Percentiles rank a stretch among this genome's conserved stretches.
Conservation (phyloP, 1,284 basidiomycete genomes). For the Phellinidium pouzarii region DNA sequence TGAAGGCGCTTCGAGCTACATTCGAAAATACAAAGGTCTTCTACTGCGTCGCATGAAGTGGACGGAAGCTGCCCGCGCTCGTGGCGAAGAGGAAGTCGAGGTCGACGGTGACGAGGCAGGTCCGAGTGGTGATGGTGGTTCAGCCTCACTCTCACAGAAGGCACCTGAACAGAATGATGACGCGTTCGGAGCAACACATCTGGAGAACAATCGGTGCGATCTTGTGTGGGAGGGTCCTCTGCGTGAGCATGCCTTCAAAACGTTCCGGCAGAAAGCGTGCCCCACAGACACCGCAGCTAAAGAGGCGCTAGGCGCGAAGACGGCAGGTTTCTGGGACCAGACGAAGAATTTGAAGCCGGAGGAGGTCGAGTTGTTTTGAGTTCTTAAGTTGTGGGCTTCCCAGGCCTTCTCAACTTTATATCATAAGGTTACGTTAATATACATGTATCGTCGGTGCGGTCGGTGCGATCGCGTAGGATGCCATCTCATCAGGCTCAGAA, state of each 20-base stretch:
- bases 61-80: conserved; percentile 85
- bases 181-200: conserved; percentile 33
- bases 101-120: conserved; percentile 46
- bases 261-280: conserved; percentile 79
- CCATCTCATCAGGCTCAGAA: too few relatives aligned
- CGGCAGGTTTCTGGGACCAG: conserved; percentile 91
- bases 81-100: conserved; percentile 66
- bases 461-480: too few relatives aligned
- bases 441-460: too few relatives aligned
- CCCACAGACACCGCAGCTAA: conserved; percentile 83
- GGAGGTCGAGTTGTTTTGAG: conserved; percentile 62
- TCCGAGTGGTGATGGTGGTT: conserved; percentile 31
- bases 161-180: conserved; percentile 29
- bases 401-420: too few relatives aligned
- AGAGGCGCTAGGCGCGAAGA: conserved; percentile 75
- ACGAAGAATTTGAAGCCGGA: conserved; percentile 82
- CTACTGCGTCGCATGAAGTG: conserved; percentile 89
- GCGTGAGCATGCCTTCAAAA: conserved; percentile 75
- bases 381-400: not conserved
- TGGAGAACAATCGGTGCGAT: conserved; percentile 85
- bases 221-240: conserved; percentile 91
- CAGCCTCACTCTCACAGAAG: conserved; percentile 19
- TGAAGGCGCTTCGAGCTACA: conserved; percentile 83
- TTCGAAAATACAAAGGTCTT: conserved; percentile 84
- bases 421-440: too few relatives aligned